Evolutionary conservation across 192 early-diverging fungal species (phyloP).

Genomic region (Coemansia sp.): DNA sequence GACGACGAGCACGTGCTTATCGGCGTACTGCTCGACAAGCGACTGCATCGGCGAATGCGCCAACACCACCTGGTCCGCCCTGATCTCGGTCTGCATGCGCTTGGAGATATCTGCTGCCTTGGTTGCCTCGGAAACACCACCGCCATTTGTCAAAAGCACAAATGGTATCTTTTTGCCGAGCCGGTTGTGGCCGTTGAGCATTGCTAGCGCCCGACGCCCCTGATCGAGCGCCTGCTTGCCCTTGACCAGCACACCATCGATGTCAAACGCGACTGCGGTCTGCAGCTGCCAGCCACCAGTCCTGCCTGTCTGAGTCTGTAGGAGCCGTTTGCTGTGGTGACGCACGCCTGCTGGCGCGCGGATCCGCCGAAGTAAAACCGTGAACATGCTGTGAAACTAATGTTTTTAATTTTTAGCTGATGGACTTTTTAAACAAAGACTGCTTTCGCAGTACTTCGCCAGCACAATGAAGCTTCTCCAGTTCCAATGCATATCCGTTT

Average conservation of each 20-base stretch:
- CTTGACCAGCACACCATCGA: slow-evolving; percentile 89
- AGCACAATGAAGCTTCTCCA: no score
- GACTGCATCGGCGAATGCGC: slow-evolving; percentile 86
- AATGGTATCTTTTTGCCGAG: slow-evolving; percentile 63
- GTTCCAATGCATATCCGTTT: no score
- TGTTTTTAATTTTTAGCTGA: no score
- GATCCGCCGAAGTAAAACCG: neutral
- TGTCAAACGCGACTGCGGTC: slow-evolving; percentile 68
- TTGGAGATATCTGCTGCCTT: slow-evolving; percentile 72
- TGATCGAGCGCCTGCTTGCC: slow-evolving; percentile 71
- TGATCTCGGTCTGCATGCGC: slow-evolving; percentile 61
- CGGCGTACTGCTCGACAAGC: slow-evolving; percentile 61
- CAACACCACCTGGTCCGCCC: slow-evolving; percentile 69
- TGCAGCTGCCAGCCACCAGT: slow-evolving; percentile 28
- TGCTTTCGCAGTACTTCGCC: no score
- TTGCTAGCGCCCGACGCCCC: slow-evolving; percentile 64
- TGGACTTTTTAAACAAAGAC: no score
- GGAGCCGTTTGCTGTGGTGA: slow-evolving; percentile 5
- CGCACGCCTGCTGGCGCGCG: neutral
- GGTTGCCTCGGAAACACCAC: slow-evolving; percentile 72
- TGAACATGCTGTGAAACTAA: no score
- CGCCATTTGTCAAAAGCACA: slow-evolving; percentile 87
- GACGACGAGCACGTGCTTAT: slow-evolving; percentile 71
- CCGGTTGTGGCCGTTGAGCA: slow-evolving; percentile 64
- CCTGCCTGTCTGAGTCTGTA: slow-evolving; percentile 15